These are phyloP conservation scores for Lolium rigidum DNA, from an alignment of 176 grass and related monocot genomes.

Conservation along the genomic window DNA sequence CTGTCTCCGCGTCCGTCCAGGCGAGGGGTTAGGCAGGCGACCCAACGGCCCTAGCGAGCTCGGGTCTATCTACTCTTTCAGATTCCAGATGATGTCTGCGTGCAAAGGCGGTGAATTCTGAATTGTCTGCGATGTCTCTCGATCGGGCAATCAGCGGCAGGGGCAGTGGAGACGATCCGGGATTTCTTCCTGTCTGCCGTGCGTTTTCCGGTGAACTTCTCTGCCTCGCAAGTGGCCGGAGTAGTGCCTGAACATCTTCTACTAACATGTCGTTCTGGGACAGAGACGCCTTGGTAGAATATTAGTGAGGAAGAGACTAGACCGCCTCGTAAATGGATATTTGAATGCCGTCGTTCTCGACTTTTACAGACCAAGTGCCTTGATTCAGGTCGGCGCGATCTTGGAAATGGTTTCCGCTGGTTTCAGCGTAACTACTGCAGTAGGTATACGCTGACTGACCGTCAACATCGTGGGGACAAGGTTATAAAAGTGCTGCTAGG, in stretches of 20 bases:
- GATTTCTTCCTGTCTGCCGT: background rate
- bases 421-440: conserved; percentile 1
- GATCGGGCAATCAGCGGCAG: too few relatives aligned
- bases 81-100: background rate
- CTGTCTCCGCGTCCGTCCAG: background rate
- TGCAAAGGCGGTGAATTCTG: background rate
- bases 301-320: background rate
- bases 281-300: background rate
- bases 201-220: background rate
- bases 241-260: background rate
- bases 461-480: background rate
- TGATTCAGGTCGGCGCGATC: background rate
- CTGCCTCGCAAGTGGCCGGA: background rate
- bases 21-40: background rate
- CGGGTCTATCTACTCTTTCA: too few relatives aligned
- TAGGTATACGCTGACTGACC: conserved; percentile 5
- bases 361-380: background rate
- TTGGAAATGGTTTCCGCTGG: background rate
- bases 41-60: background rate
- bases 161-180: background rate
- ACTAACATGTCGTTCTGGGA: background rate
- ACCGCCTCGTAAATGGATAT: background rate
- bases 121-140: background rate
- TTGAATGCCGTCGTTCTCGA: background rate
- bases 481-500: too few relatives aligned